These are phyloP conservation scores for Aquilaria malaccensis DNA, from an alignment of 345 rosid species.

Conservation along the genomic window DNA sequence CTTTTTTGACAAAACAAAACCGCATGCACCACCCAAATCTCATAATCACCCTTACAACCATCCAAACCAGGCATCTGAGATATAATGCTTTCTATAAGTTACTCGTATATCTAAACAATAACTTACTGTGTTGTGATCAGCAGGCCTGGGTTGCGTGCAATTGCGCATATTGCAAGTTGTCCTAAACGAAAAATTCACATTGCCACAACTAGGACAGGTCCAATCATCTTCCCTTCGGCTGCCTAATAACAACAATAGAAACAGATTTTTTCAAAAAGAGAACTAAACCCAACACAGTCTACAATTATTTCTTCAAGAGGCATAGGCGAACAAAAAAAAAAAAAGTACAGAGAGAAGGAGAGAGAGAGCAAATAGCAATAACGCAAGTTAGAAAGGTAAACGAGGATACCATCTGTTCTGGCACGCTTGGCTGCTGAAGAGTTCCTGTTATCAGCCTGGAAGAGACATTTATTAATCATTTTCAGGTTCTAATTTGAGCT, in stretches of 20 bases:
- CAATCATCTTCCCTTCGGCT: slow-evolving; percentile 96
- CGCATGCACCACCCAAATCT: too few species aligned
- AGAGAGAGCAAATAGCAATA: neutral
- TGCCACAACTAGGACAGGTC: slow-evolving; percentile 95
- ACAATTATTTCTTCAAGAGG: neutral
- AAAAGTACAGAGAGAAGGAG: neutral
- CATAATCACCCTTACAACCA: too few species aligned
- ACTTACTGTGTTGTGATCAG: slow-evolving; percentile 66
- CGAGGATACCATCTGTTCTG: slow-evolving; percentile 68
- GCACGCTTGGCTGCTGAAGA: slow-evolving; percentile 95
- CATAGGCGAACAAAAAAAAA: neutral
- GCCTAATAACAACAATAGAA: slow-evolving; percentile 30
- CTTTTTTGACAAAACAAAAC: too few species aligned
- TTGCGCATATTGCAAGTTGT: slow-evolving; percentile 96
- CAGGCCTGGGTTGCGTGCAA: slow-evolving; percentile 90
- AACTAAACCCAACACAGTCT: neutral
- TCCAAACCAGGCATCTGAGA: too few species aligned
- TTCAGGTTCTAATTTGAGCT: too few species aligned
- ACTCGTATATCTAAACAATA: neutral
- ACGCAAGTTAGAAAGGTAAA: neutral
- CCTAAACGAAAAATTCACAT: slow-evolving; percentile 86
- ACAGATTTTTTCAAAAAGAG: neutral
- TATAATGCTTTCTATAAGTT: too few species aligned
- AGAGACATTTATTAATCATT: neutral
- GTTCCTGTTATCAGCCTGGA: slow-evolving; percentile 79